Percentiles rank a stretch among this genome's conserved stretches.
phyloP scores from a whole-genome alignment of 2,329 filamentous ascomycete genomes.

The Venturia pyrina region DNA sequence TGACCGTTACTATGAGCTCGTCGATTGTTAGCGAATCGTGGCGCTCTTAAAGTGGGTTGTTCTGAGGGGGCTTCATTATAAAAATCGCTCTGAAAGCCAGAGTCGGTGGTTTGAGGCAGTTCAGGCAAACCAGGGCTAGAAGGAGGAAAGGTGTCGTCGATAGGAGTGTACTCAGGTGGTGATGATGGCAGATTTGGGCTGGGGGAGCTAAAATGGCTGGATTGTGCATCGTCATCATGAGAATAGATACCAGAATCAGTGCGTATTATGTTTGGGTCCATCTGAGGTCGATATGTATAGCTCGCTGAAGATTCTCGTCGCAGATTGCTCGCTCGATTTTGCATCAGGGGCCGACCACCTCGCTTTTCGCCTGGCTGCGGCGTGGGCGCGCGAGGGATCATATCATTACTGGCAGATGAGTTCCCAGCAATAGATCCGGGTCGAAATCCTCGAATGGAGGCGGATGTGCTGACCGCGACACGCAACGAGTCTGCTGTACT shows the following conservation, averaged over 20 bases:
- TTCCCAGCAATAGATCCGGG: slow-evolving; percentile 46
- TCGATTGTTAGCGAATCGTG: slow-evolving; percentile 14
- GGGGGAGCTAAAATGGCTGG: slow-evolving; percentile 18
- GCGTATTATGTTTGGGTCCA: slow-evolving; percentile 17
- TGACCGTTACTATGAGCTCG: slow-evolving; percentile 1
- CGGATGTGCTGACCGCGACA: slow-evolving; percentile 83
- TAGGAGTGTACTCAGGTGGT: slow-evolving; percentile 59
- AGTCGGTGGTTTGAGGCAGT: slow-evolving; percentile 51
- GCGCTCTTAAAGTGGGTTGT: slow-evolving; percentile 16
- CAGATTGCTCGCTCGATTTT: slow-evolving; percentile 37
- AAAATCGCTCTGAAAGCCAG: slow-evolving; percentile 69
- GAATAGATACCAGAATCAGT: slow-evolving; percentile 36
- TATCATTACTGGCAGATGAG: slow-evolving; percentile 41
- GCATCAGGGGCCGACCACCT: slow-evolving; percentile 23
- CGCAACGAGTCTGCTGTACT: slow-evolving; percentile 68
- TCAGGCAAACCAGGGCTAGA: slow-evolving; percentile 67
- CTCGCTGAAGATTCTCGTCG: slow-evolving; percentile 51
- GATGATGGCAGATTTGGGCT: slow-evolving; percentile 71
- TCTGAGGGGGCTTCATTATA: slow-evolving; percentile 4
- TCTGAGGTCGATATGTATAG: slow-evolving; percentile 23
- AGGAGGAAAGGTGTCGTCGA: slow-evolving; percentile 51
- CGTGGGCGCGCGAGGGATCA: slow-evolving; percentile 63
- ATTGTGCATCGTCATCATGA: slow-evolving; percentile 39
- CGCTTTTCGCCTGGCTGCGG: slow-evolving; percentile 51
- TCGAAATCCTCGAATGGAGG: slow-evolving; percentile 74